A percentile compares a stretch with the other conserved stretches of the same genome.
These are phyloP conservation scores for Halophytophthora batemanensis DNA, from an alignment of 352 stramenopile species.

Conservation along the genomic window DNA sequence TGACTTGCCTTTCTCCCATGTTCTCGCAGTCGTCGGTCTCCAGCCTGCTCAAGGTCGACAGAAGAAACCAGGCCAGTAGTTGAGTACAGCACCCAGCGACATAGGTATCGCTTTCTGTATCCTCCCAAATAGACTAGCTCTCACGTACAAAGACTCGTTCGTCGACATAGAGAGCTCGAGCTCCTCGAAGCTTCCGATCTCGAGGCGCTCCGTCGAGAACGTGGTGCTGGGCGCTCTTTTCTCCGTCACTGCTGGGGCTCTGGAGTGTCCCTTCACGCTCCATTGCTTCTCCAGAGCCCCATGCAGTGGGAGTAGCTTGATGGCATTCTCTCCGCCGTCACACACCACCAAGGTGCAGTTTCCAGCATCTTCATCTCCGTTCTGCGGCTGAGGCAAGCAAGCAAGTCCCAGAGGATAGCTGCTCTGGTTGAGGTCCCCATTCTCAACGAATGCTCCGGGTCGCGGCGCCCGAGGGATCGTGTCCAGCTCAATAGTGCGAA, in stretches of 20 bases:
- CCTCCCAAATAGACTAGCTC: neutral
- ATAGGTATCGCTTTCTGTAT: neutral
- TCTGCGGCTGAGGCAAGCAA: slow-evolving; percentile 4
- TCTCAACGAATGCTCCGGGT: neutral
- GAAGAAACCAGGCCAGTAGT: neutral
- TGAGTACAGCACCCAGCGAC: neutral
- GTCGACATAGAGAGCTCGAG: neutral
- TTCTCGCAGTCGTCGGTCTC: neutral
- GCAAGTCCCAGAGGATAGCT: slow-evolving; percentile 19
- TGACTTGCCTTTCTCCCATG: slow-evolving; percentile 15
- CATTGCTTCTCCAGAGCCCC: slow-evolving; percentile 1
- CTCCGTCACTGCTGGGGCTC: slow-evolving; percentile 3
- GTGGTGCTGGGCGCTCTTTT: slow-evolving; percentile 2
- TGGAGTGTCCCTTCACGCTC: neutral
- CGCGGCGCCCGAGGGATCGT: slow-evolving; percentile 5
- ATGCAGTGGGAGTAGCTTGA: slow-evolving; percentile 21
- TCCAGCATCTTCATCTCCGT: neutral
- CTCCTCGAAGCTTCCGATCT: slow-evolving; percentile 1
- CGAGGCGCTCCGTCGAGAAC: neutral
- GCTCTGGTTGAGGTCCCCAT: slow-evolving; percentile 2
- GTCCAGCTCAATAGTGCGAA: slow-evolving; percentile 41
- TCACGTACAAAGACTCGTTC: slow-evolving; percentile 11
- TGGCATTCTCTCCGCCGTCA: slow-evolving; percentile 22
- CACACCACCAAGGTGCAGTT: slow-evolving; percentile 16
- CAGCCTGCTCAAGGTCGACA: neutral